Conservation (phyloP, 768 basidiomycete genomes). For the Russula earlei region DNA sequence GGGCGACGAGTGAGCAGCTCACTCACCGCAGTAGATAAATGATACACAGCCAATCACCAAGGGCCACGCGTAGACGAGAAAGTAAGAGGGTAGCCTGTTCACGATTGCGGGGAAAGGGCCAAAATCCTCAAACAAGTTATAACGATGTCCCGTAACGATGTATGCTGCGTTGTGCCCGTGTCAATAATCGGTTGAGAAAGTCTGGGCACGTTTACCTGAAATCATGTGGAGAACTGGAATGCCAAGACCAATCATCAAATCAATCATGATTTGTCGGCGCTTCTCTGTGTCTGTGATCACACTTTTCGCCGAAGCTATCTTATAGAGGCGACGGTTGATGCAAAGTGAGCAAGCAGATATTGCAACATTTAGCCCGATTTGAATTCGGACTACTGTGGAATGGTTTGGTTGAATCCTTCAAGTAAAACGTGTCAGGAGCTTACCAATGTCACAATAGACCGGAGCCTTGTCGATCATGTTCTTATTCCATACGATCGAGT, state of each 20-base stretch:
- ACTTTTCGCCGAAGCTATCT: constrained; percentile 30
- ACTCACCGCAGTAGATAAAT: constrained; percentile 32
- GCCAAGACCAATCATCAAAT: constrained; percentile 25
- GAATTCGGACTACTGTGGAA: constrained; percentile 32
- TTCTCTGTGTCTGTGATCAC: constrained; percentile 22
- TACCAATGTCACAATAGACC: constrained; percentile 50
- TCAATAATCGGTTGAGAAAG: neutral
- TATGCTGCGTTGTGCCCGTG: neutral
- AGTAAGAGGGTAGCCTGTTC: constrained; percentile 23
- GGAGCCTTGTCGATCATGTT: constrained; percentile 40
- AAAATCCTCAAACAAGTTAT: constrained; percentile 27
- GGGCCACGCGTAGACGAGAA: constrained; percentile 27
- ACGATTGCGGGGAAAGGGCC: constrained; percentile 36
- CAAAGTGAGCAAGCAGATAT: constrained; percentile 34
- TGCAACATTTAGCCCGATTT: constrained; percentile 28
- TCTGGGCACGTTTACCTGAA: neutral
- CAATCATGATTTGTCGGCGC: neutral
- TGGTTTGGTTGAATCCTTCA: neutral
- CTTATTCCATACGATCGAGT: constrained; percentile 63
- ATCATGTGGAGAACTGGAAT: constrained; percentile 6
- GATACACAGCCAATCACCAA: too few species aligned
- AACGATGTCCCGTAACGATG: neutral
- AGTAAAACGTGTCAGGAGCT: constrained; percentile 17
- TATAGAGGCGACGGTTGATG: constrained; percentile 43
- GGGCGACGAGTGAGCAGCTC: too few species aligned